Percentiles rank a stretch among this genome's conserved stretches.
phyloP scores from a whole-genome alignment of 352 stramenopile genomes.

The Phytophthora sp. region DNA sequence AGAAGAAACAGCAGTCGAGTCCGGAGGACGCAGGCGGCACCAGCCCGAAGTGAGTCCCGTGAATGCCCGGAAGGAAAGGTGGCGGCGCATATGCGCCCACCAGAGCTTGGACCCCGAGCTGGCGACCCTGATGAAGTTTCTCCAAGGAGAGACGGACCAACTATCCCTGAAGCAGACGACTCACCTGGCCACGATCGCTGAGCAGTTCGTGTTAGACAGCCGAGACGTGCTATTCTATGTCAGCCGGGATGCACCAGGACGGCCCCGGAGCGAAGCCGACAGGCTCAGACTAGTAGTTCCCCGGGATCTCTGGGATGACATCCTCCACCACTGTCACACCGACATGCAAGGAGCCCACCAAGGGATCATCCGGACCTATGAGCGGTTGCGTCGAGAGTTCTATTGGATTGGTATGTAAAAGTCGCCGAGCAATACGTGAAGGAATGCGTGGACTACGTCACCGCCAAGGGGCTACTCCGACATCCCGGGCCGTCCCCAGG shows the following conservation, averaged over 20 bases:
- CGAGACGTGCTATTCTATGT: neutral
- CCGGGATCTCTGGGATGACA: neutral
- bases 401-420: conserved; percentile 14
- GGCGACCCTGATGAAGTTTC: neutral
- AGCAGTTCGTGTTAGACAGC: conserved; percentile 1
- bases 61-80: neutral
- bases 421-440: conserved; percentile 1
- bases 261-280: neutral
- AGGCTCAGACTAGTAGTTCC: neutral
- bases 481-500: neutral
- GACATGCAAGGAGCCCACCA: conserved; percentile 10
- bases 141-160: neutral
- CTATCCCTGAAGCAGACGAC: neutral
- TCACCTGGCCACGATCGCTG: neutral
- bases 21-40: too few species aligned
- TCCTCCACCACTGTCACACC: neutral
- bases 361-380: conserved; percentile 7
- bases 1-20: neutral
- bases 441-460: conserved; percentile 1
- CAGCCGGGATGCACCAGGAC: neutral
- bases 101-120: neutral
- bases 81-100: neutral
- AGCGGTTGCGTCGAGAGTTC: neutral
- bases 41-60: neutral
- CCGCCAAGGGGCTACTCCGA: neutral